Conservation (phyloP, 352 stramenopile species). For the Albugo candida region DNA sequence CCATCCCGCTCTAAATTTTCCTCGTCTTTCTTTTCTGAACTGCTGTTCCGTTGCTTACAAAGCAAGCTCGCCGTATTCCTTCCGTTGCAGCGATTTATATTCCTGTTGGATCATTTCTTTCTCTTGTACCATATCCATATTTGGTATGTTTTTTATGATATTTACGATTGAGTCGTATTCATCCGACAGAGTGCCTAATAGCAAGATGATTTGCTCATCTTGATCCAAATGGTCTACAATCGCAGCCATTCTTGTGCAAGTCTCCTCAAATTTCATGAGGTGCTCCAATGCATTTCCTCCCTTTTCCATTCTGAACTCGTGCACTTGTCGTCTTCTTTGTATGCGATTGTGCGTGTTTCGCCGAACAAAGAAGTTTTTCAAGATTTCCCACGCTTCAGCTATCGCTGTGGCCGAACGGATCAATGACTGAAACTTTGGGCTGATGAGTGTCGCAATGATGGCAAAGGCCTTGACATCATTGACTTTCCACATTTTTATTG, state of each 20-base stretch:
- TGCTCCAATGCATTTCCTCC: slow-evolving; percentile 8
- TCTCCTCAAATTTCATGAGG: slow-evolving; percentile 10
- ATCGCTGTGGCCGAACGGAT: slow-evolving; percentile 1
- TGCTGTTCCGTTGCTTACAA: background rate
- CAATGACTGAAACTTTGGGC: slow-evolving; percentile 5
- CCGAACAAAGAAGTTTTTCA: slow-evolving; percentile 10
- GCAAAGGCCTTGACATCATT: background rate
- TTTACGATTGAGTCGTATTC: slow-evolving; percentile 11
- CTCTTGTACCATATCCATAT: slow-evolving; percentile 3
- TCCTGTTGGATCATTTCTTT: slow-evolving; percentile 11
- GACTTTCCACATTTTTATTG: background rate
- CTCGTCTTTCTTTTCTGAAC: background rate
- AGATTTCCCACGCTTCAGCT: slow-evolving; percentile 7
- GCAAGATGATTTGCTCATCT: slow-evolving; percentile 3
- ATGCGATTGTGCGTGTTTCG: slow-evolving; percentile 9
- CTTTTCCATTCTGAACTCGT: slow-evolving; percentile 7
- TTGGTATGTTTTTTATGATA: slow-evolving; percentile 5
- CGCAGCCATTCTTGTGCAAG: slow-evolving; percentile 6
- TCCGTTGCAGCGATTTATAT: background rate
- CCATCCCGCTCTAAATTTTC: too few species aligned
- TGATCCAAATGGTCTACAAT: slow-evolving; percentile 7
- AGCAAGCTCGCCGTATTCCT: background rate
- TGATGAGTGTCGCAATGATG: background rate
- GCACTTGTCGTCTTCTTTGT: slow-evolving; percentile 9
- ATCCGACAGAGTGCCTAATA: slow-evolving; percentile 3